Evolutionary conservation across 345 rosid genomes (phyloP).

Genomic region (Acer saccharum): DNA sequence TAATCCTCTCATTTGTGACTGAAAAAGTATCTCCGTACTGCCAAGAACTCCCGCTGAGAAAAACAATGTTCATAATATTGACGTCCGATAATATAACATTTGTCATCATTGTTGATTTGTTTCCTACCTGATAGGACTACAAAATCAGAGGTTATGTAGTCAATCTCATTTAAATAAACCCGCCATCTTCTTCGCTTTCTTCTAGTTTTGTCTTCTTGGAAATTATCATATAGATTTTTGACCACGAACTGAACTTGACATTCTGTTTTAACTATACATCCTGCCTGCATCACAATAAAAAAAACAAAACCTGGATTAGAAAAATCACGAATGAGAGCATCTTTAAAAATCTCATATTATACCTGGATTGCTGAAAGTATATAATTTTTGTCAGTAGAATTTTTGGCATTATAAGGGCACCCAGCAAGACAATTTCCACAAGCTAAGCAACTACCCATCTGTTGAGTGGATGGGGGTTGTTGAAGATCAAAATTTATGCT

Average conservation of each 20-base stretch:
- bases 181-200: slow-evolving; percentile 36
- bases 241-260: slow-evolving; percentile 37
- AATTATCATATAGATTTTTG: slow-evolving; percentile 25
- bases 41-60: slow-evolving; percentile 48
- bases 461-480: slow-evolving; percentile 22
- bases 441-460: slow-evolving; percentile 34
- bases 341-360: background rate
- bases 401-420: slow-evolving; percentile 55
- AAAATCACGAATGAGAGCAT: background rate
- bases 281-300: slow-evolving; percentile 36
- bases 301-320: background rate
- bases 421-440: slow-evolving; percentile 57
- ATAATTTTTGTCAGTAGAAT: slow-evolving; percentile 47
- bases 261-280: slow-evolving; percentile 37
- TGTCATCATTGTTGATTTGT: background rate
- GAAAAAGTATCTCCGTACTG: slow-evolving; percentile 44
- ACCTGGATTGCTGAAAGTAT: slow-evolving; percentile 40
- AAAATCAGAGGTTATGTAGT: slow-evolving; percentile 40
- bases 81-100: background rate
- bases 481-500: slow-evolving; percentile 39
- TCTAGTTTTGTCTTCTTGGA: slow-evolving; percentile 13
- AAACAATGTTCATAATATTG: background rate
- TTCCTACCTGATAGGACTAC: slow-evolving; percentile 44
- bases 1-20: slow-evolving; percentile 46
- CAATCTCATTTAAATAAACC: slow-evolving; percentile 43